These are phyloP conservation scores for Leishmania guyanensis DNA, from an alignment of 208 protist species.

Conservation along the genomic window DNA sequence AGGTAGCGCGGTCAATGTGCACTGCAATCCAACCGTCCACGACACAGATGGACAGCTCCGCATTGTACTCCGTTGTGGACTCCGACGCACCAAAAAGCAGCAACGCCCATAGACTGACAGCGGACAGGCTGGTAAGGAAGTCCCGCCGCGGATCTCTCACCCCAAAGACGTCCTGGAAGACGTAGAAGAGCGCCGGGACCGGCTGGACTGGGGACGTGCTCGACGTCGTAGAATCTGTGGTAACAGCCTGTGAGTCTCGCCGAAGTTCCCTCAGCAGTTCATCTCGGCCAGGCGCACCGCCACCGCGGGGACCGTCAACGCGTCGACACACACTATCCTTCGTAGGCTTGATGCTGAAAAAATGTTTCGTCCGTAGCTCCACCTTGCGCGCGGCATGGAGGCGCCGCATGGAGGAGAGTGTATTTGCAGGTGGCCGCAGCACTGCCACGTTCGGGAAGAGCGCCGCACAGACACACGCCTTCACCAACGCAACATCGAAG, in stretches of 20 bases:
- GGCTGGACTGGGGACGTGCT: background rate
- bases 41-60: slow-evolving; percentile 54
- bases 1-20: slow-evolving; percentile 48
- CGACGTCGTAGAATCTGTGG: background rate
- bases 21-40: slow-evolving; percentile 81
- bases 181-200: slow-evolving; percentile 71
- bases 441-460: slow-evolving; percentile 89
- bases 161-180: slow-evolving; percentile 77
- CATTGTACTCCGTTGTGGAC: slow-evolving; percentile 54
- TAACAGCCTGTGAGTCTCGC: background rate
- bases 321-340: slow-evolving; percentile 80
- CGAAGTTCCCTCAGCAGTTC: slow-evolving; percentile 39
- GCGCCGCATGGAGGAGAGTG: slow-evolving; percentile 8
- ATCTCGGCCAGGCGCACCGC: slow-evolving; percentile 21
- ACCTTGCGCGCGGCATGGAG: slow-evolving; percentile 30
- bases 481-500: slow-evolving; percentile 76
- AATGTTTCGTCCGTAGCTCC: slow-evolving; percentile 61
- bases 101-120: slow-evolving; percentile 79
- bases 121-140: slow-evolving; percentile 79
- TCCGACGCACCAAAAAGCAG: slow-evolving; percentile 82
- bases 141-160: slow-evolving; percentile 51
- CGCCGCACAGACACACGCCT: slow-evolving; percentile 78
- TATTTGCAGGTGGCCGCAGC: slow-evolving; percentile 43
- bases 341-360: slow-evolving; percentile 57
- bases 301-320: slow-evolving; percentile 38